A percentile compares a stretch with the other conserved stretches of the same genome.
Conservation (phyloP, 805 yeast genomes). For the Sugiyamaella americana region DNA sequence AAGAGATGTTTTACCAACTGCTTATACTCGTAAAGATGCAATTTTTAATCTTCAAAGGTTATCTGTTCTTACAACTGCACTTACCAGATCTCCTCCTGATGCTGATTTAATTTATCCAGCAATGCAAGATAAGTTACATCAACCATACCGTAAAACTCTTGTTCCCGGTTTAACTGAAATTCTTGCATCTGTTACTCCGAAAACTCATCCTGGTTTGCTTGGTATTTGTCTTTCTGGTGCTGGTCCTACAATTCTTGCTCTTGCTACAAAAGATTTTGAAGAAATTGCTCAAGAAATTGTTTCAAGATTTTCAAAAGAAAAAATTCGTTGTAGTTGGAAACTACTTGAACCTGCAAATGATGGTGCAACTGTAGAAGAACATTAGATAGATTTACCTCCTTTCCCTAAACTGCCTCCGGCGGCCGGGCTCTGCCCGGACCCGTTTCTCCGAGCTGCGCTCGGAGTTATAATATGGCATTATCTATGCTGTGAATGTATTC, state of each 20-base stretch:
- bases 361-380: slow-evolving; percentile 59
- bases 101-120: slow-evolving; percentile 82
- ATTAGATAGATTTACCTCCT: no score
- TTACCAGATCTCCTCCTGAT: slow-evolving; percentile 78
- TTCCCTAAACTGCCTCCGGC: no score
- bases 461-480: no score
- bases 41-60: slow-evolving; percentile 90
- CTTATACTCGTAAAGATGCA: slow-evolving; percentile 72
- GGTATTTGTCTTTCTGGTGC: slow-evolving; percentile 98
- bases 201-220: slow-evolving; percentile 72
- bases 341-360: slow-evolving; percentile 80
- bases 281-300: slow-evolving; percentile 73
- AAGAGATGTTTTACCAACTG: slow-evolving; percentile 79
- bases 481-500: no score
- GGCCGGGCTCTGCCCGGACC: no score
- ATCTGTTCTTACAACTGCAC: slow-evolving; percentile 87
- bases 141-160: slow-evolving; percentile 88
- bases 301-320: slow-evolving; percentile 56
- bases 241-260: slow-evolving; percentile 92
- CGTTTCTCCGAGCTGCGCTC: no score
- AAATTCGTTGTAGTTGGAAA: slow-evolving; percentile 74
- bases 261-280: slow-evolving; percentile 86
- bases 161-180: slow-evolving; percentile 89
- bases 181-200: slow-evolving; percentile 72
- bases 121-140: slow-evolving; percentile 95